Evolutionary conservation across 2,329 filamentous ascomycete genomes (phyloP).

Genomic region (Arthrinium puccinioides): DNA sequence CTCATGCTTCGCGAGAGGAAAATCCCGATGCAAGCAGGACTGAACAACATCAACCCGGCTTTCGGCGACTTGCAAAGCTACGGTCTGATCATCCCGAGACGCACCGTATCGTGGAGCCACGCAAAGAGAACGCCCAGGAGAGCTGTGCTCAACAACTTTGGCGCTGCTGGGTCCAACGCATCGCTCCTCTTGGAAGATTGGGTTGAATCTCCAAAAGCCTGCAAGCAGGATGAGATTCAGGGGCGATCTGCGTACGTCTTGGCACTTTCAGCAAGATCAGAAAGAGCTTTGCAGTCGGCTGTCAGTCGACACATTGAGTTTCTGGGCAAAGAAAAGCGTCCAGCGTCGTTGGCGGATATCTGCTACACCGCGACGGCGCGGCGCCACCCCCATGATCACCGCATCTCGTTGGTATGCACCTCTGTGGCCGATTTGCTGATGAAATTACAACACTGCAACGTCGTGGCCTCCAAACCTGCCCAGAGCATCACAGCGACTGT

Average conservation of each 20-base stretch:
- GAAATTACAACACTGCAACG: neutral
- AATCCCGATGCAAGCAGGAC: slow-evolving; percentile 10
- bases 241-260: slow-evolving; percentile 7
- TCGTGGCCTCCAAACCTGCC: neutral
- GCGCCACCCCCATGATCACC: slow-evolving; percentile 9
- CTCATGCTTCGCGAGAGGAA: slow-evolving; percentile 10
- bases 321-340: slow-evolving; percentile 3
- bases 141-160: slow-evolving; percentile 14
- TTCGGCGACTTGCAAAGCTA: slow-evolving; percentile 4
- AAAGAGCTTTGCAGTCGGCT: slow-evolving; percentile 6
- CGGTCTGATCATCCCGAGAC: slow-evolving; percentile 3
- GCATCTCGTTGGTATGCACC: slow-evolving; percentile 6
- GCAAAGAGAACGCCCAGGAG: slow-evolving; percentile 1
- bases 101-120: slow-evolving; percentile 3
- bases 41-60: slow-evolving; percentile 10
- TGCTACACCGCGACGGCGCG: slow-evolving; percentile 14
- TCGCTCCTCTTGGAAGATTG: slow-evolving; percentile 12
- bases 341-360: slow-evolving; percentile 7
- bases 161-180: slow-evolving; percentile 13
- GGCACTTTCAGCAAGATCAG: slow-evolving; percentile 9
- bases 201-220: neutral
- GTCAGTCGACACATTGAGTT: slow-evolving; percentile 5
- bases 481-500: neutral
- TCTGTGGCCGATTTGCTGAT: slow-evolving; percentile 4
- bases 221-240: no score